Evolutionary conservation across 768 basidiomycete species (phyloP).

Genomic region (Podaxis mareebaensis): DNA sequence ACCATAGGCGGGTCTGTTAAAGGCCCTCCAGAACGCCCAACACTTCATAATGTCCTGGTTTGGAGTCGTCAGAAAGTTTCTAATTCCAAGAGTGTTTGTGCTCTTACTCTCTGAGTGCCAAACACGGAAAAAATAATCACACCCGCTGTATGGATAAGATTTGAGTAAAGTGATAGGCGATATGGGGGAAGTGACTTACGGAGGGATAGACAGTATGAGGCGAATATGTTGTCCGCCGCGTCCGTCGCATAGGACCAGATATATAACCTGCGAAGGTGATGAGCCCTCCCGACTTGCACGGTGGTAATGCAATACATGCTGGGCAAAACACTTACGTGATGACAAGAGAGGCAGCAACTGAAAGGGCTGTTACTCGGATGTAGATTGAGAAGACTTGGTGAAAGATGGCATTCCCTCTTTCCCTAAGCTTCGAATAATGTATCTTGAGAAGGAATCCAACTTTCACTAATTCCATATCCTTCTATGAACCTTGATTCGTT

Average conservation of each 20-base stretch:
- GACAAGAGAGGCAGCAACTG: neutral
- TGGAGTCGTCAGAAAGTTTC: neutral
- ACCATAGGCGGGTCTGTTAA: neutral
- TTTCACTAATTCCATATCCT: neutral
- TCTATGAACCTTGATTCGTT: neutral
- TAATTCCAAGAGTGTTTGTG: no score
- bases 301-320: neutral
- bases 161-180: neutral
- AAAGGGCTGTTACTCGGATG: slow-evolving; percentile 2
- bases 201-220: slow-evolving; percentile 7
- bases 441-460: neutral
- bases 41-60: slow-evolving; percentile 8
- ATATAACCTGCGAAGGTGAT: neutral
- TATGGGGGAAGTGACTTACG: neutral
- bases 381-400: slow-evolving; percentile 1
- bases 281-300: neutral
- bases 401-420: neutral
- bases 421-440: slow-evolving; percentile 1
- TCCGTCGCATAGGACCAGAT: slow-evolving; percentile 3
- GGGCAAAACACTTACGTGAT: neutral
- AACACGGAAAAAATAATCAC: slow-evolving; percentile 5
- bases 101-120: slow-evolving; percentile 6
- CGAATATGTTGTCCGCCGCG: neutral
- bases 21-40: slow-evolving; percentile 10
- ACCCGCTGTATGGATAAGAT: neutral